Evolutionary conservation across 441 rosid species (phyloP).

Genomic region (Macaranga tanarius): DNA sequence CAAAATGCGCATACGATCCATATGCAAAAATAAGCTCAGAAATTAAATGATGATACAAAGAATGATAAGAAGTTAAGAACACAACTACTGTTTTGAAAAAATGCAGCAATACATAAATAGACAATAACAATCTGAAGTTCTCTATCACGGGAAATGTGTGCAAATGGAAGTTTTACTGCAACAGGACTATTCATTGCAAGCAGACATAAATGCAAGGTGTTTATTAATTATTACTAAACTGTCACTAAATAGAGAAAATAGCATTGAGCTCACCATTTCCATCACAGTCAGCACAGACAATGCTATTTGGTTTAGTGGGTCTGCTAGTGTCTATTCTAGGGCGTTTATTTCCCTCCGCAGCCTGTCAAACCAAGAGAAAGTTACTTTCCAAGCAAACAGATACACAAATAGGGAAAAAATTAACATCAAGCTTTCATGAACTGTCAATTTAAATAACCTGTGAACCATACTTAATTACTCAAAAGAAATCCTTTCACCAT

Average conservation of each 20-base stretch:
- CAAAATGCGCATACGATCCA: not conserved
- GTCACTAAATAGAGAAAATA: constrained; percentile 1
- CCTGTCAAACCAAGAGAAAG: constrained; percentile 43
- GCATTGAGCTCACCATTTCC: constrained; percentile 67
- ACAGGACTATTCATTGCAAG: not conserved
- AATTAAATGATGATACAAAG: not conserved
- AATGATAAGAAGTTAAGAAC: not conserved
- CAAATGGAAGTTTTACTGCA: constrained; percentile 1
- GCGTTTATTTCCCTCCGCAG: constrained; percentile 36
- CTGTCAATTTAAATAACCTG: constrained; percentile 2
- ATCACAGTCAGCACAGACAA: constrained; percentile 74
- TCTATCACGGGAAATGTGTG: not conserved
- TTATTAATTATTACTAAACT: not conserved
- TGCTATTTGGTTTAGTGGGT: constrained; percentile 52
- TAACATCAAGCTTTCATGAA: not conserved
- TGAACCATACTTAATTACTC: not conserved
- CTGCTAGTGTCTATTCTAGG: too few species aligned
- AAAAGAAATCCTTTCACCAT: not conserved
- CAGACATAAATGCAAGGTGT: not conserved
- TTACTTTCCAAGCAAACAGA: constrained; percentile 11
- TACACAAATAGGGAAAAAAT: not conserved
- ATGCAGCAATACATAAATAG: not conserved
- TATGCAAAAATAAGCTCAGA: not conserved
- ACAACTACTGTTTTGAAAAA: too few species aligned
- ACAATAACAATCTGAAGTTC: not conserved